A percentile compares a stretch with the other conserved stretches of the same genome.
Evolutionary conservation across 441 rosid species (phyloP).

Genomic region (Erodium texanum): DNA sequence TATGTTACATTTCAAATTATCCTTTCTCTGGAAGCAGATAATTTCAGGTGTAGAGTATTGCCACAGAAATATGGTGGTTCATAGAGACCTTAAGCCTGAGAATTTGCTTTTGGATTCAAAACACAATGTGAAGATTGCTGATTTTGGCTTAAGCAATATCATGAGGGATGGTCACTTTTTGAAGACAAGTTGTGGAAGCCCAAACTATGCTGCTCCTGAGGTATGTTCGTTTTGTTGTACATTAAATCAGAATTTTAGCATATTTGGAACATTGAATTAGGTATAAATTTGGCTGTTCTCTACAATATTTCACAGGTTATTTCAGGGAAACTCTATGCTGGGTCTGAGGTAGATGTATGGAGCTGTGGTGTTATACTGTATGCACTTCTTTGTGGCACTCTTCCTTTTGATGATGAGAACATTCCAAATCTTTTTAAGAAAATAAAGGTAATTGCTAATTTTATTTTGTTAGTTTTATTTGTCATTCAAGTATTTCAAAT

Average conservation of each 20-base stretch:
- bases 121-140: slow-evolving; percentile 89
- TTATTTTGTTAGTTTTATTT: not conserved
- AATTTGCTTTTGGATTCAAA: slow-evolving; percentile 84
- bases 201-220: slow-evolving; percentile 99
- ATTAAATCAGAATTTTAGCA: slow-evolving; percentile 11
- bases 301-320: slow-evolving; percentile 47
- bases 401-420: slow-evolving; percentile 96
- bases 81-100: slow-evolving; percentile 94
- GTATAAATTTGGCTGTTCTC: not conserved
- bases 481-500: not conserved
- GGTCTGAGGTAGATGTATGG: slow-evolving; percentile 98
- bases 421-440: slow-evolving; percentile 90
- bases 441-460: slow-evolving; percentile 48
- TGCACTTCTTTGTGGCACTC: slow-evolving; percentile 87
- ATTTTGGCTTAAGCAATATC: slow-evolving; percentile 91
- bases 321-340: slow-evolving; percentile 89
- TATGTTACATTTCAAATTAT: slow-evolving; percentile 13
- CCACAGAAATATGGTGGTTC: slow-evolving; percentile 93
- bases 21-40: slow-evolving; percentile 37
- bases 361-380: slow-evolving; percentile 94
- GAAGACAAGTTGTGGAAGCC: slow-evolving; percentile 97
- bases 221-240: slow-evolving; percentile 23
- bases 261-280: not conserved
- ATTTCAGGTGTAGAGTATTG: slow-evolving; percentile 96
- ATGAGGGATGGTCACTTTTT: slow-evolving; percentile 96